Evolutionary conservation across 768 basidiomycete genomes (phyloP), one percentile per base, ranked within the genome.

Genomic region (Kwoniella newhampshirensis): DNA sequence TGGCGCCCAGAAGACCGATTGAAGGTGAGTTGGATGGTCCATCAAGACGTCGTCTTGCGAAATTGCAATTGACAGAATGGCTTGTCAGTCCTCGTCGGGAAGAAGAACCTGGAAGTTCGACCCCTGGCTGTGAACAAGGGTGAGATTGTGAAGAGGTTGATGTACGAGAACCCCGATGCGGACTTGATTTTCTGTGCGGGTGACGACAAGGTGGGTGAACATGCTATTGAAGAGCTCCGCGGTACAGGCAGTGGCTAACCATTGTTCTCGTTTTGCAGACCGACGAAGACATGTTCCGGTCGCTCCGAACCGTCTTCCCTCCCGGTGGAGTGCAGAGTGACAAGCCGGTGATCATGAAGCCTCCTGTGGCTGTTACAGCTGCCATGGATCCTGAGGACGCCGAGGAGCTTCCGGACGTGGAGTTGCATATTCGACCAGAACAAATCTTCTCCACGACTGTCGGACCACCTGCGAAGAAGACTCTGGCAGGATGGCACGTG

Each of bases 221-320:
- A 43, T 18, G 3, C 28, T 13, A 23, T 28, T 49, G 11, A 35
- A 26, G 37, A n/a, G 26, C 13, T 25, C 18, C 20, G 17, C 17
- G n/a, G 8, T 37, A n/a, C 35, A 37, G n/a, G 35, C 35, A 9
- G n/a, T 37, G 35, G 23, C 32, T 36, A 21, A 51, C 25, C 17
- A 18, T 8, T 36, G 15, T 40, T 5, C n/a, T 27, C 25, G 9
- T 18, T 23, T 11, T n/a, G 12, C 64, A 88, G 89, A 93, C 93
- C 45, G 91, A 97, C 80, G 94, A 99, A 79, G 94, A 99, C 80
- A 99, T 99, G 94, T 97, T 97, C 87, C 87, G 92, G 63, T 82
- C 90, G 0, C 81, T 94, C 0, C 81, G 84, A 64, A 56, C 71
- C 21, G 80, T 86, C 61, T 87, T 88, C 79, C 75, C 80, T 35